phyloP scores from a whole-genome alignment of 2,329 filamentous ascomycete species.

The Pyrenophora teres region DNA sequence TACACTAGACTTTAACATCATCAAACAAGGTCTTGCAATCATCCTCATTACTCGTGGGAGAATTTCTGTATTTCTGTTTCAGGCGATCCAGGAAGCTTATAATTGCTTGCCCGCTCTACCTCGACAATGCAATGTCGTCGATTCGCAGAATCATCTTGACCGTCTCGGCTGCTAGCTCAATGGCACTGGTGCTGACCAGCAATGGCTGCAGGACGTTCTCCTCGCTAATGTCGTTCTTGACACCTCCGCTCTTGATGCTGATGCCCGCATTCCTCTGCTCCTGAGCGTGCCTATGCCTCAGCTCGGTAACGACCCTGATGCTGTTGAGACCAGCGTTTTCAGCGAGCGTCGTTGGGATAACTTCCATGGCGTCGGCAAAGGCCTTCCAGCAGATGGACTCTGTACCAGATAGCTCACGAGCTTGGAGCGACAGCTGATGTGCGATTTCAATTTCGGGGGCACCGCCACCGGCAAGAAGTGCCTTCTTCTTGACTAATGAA shows the following conservation, averaged over 20 bases:
- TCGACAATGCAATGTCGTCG: conserved; percentile 65
- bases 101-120: conserved; percentile 28
- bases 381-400: conserved; percentile 99
- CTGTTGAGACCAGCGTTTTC: conserved; percentile 98
- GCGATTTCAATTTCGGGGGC: conserved; percentile 97
- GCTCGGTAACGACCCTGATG: conserved; percentile 97
- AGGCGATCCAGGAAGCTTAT: not conserved
- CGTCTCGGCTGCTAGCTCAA: conserved; percentile 95
- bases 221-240: conserved; percentile 95
- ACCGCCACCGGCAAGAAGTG: conserved; percentile 95
- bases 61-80: conserved; percentile 10
- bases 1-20: not conserved
- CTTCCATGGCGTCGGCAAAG: conserved; percentile 96
- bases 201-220: conserved; percentile 97
- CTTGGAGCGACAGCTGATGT: conserved; percentile 78
- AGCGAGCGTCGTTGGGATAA: conserved; percentile 93
- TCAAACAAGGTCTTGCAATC: conserved; percentile 10
- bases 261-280: conserved; percentile 96
- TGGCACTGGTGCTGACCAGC: conserved; percentile 94
- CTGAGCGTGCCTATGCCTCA: conserved; percentile 91
- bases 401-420: conserved; percentile 83
- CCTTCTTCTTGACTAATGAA: conserved; percentile 98
- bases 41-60: conserved; percentile 20
- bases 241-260: conserved; percentile 95
- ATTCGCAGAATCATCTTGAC: conserved; percentile 90